Evolutionary conservation across 2,329 filamentous ascomycete species (phyloP).

Genomic region (Colletotrichum lini): DNA sequence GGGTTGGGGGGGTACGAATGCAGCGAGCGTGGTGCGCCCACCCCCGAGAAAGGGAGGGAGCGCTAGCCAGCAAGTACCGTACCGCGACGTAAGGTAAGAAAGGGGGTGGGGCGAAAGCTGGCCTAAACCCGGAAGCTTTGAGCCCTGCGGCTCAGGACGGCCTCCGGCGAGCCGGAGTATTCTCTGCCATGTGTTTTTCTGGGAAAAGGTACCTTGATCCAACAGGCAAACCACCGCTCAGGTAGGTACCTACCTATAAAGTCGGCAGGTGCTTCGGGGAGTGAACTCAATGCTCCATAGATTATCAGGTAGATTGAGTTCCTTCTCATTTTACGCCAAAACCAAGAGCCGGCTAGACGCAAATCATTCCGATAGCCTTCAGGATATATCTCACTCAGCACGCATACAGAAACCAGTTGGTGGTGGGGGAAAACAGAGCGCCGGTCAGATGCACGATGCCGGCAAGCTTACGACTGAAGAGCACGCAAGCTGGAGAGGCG

Average conservation of each 20-base stretch:
- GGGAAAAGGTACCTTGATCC: neutral
- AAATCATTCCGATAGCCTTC: neutral
- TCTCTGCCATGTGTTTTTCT: neutral
- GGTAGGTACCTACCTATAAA: neutral
- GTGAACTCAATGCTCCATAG: too few relatives aligned
- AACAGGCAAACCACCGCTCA: neutral
- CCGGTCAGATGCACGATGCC: neutral
- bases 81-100: constrained; percentile 19
- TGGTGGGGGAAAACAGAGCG: neutral
- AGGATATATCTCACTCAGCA: neutral
- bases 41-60: constrained; percentile 34
- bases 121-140: constrained; percentile 28
- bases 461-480: neutral
- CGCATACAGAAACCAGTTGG: neutral
- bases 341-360: too few relatives aligned
- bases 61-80: constrained; percentile 21
- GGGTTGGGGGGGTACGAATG: constrained; percentile 37
- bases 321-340: neutral
- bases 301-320: neutral
- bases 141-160: constrained; percentile 30
- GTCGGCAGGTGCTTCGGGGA: too few relatives aligned
- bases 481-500: neutral
- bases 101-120: constrained; percentile 35
- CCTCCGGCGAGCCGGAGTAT: neutral
- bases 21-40: constrained; percentile 23